Evolutionary conservation across 208 protist genomes (phyloP).

Genomic region (Porcisia deanei): DNA sequence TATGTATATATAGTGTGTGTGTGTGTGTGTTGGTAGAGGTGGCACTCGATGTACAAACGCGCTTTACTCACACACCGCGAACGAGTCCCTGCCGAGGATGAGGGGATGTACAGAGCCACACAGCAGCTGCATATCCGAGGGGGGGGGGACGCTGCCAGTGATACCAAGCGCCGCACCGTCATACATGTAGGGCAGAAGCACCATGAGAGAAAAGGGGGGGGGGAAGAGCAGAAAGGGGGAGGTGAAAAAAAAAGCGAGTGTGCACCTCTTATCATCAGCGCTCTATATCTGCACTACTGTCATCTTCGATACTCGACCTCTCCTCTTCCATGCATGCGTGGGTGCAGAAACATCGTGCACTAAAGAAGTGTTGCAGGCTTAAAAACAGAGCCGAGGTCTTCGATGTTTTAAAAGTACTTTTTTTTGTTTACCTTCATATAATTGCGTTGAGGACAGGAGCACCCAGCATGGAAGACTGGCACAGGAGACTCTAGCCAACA

Average conservation of each 20-base stretch:
- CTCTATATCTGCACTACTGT: not conserved
- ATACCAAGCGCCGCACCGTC: not conserved
- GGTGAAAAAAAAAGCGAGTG: not conserved
- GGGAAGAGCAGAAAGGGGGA: not conserved
- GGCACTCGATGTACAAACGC: not conserved
- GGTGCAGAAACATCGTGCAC: no score
- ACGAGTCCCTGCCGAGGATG: not conserved
- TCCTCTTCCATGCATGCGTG: not conserved
- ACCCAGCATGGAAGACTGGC: not conserved
- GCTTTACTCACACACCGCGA: not conserved
- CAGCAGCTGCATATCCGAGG: not conserved
- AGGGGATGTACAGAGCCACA: not conserved
- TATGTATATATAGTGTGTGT: no score
- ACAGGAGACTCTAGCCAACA: not conserved
- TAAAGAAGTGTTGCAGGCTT: no score
- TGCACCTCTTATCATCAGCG: not conserved
- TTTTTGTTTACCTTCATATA: not conserved
- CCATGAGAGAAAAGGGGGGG: not conserved
- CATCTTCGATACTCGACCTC: not conserved
- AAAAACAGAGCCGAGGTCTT: no score
- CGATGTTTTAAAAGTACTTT: no score
- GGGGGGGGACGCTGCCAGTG: not conserved
- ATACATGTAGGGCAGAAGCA: slow-evolving; percentile 3
- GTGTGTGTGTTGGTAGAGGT: not conserved
- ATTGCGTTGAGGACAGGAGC: not conserved